phyloP scores from a whole-genome alignment of 2,329 filamentous ascomycete genomes.

The Huntiella decipiens region DNA sequence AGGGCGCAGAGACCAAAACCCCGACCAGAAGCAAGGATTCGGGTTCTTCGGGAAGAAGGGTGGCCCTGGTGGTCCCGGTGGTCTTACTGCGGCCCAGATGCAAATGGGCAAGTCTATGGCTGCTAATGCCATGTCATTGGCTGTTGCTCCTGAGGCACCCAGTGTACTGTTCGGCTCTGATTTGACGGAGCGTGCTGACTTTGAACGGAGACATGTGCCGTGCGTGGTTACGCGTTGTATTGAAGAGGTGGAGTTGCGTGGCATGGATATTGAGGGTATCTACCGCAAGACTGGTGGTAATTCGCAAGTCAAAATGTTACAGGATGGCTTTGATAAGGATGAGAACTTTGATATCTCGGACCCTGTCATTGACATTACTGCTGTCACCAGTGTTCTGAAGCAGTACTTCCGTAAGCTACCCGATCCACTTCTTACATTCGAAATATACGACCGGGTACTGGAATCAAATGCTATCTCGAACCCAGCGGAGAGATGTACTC shows the following conservation, averaged over 20 bases:
- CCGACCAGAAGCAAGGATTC: slow-evolving; percentile 38
- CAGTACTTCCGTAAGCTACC: slow-evolving; percentile 94
- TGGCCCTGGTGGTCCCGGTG: background rate
- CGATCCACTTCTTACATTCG: slow-evolving; percentile 73
- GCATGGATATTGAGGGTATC: slow-evolving; percentile 94
- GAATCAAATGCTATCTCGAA: slow-evolving; percentile 55
- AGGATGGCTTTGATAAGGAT: slow-evolving; percentile 75
- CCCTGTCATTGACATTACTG: slow-evolving; percentile 82
- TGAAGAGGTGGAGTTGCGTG: slow-evolving; percentile 84
- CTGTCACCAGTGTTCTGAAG: slow-evolving; percentile 87
- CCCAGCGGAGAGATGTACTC: slow-evolving; percentile 46
- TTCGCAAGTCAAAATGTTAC: slow-evolving; percentile 74
- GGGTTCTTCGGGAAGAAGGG: slow-evolving; percentile 46
- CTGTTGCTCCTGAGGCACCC: slow-evolving; percentile 22
- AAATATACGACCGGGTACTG: slow-evolving; percentile 75
- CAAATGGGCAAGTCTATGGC: slow-evolving; percentile 7
- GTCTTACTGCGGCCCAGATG: background rate
- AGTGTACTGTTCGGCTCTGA: slow-evolving; percentile 72
- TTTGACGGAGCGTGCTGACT: slow-evolving; percentile 65
- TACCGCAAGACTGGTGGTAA: slow-evolving; percentile 94
- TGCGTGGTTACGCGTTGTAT: slow-evolving; percentile 85
- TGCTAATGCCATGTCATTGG: slow-evolving; percentile 5
- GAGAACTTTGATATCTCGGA: slow-evolving; percentile 86
- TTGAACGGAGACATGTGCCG: slow-evolving; percentile 75
- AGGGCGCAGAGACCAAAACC: slow-evolving; percentile 17